phyloP scores from a whole-genome alignment of 768 basidiomycete species.

The Butyriboletus loyo region DNA sequence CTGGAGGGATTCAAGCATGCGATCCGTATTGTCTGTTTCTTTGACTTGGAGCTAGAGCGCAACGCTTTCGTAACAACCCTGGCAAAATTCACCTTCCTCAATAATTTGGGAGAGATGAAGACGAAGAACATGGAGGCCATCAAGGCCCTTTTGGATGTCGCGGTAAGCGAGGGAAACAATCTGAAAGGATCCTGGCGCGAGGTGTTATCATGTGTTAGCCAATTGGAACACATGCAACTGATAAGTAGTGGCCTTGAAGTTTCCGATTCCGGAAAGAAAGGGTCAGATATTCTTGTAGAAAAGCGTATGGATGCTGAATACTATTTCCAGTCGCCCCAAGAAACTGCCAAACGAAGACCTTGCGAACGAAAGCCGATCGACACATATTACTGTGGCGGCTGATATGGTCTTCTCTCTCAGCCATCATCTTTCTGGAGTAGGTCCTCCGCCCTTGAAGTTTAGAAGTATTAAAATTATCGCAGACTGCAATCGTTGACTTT shows the following conservation, averaged over 20 bases:
- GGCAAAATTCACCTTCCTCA: constrained; percentile 95
- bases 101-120: constrained; percentile 98
- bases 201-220: constrained; percentile 94
- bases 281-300: constrained; percentile 47
- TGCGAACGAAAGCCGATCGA: constrained; percentile 94
- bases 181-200: constrained; percentile 96
- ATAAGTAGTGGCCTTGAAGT: constrained; percentile 89
- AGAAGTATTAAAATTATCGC: constrained; percentile 9
- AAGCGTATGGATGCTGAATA: constrained; percentile 5
- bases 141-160: constrained; percentile 90
- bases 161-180: constrained; percentile 94
- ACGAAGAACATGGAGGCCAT: constrained; percentile 99
- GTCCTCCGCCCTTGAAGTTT: constrained; percentile 28
- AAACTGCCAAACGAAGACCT: constrained; percentile 87
- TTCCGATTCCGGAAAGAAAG: constrained; percentile 73
- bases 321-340: constrained; percentile 37
- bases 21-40: constrained; percentile 95
- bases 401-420: constrained; percentile 99
- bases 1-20: constrained; percentile 95
- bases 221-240: constrained; percentile 97
- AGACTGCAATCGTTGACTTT: constrained; percentile 98
- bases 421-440: constrained; percentile 89
- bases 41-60: constrained; percentile 95
- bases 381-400: constrained; percentile 96
- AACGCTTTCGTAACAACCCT: constrained; percentile 98